phyloP scores from a whole-genome alignment of 352 stramenopile species.

The Globisporangium spinosum region DNA sequence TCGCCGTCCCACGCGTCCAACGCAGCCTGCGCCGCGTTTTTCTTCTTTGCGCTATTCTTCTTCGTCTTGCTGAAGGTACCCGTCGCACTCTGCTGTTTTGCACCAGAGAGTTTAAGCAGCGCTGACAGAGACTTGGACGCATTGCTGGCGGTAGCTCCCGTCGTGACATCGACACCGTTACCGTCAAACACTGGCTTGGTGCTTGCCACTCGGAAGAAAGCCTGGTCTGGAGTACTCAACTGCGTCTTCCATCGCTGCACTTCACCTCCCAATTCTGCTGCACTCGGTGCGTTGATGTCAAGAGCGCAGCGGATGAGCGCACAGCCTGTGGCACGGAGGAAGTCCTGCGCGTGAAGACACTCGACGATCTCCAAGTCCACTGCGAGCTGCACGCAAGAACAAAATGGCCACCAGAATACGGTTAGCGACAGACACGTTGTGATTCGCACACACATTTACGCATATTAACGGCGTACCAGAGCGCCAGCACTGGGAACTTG shows the following conservation, averaged over 20 bases:
- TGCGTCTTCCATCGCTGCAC: conserved; percentile 30
- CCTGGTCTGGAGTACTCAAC: conserved; percentile 17
- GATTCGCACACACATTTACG: not conserved
- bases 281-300: conserved; percentile 24
- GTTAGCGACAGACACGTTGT: not conserved
- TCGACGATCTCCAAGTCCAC: conserved; percentile 32
- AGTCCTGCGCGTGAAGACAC: conserved; percentile 49
- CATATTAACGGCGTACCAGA: not conserved
- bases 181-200: conserved; percentile 30
- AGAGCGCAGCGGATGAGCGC: conserved; percentile 40
- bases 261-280: conserved; percentile 19
- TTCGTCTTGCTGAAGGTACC: conserved; percentile 28
- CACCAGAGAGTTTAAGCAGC: conserved; percentile 5
- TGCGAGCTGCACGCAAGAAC: not conserved
- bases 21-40: conserved; percentile 19
- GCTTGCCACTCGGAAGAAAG: conserved; percentile 38
- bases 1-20: conserved; percentile 18
- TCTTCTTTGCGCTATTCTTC: conserved; percentile 28
- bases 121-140: not conserved
- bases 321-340: conserved; percentile 29
- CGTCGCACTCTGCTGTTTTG: conserved; percentile 19
- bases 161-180: conserved; percentile 24
- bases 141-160: not conserved
- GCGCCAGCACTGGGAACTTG: not conserved
- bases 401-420: not conserved